Conservation (phyloP, 2,329 filamentous ascomycete genomes). For the Pleoardoris graminearum region DNA sequence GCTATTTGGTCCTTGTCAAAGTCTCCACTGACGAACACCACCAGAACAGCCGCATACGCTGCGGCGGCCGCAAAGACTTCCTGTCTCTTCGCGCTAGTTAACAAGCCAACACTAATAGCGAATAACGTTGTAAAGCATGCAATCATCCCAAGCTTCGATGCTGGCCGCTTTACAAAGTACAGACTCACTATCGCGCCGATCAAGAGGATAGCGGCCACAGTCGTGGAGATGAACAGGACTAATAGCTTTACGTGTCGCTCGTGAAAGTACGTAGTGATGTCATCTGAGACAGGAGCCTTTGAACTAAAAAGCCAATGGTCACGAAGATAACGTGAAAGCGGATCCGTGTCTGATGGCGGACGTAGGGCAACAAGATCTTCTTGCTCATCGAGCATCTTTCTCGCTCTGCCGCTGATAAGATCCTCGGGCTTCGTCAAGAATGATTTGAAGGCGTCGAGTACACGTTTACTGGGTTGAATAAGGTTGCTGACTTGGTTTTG, state of each 20-base stretch:
- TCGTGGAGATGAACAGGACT: slow-evolving; percentile 3
- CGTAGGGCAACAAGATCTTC: slow-evolving; percentile 5
- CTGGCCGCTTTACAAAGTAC: not conserved
- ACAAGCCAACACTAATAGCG: slow-evolving; percentile 14
- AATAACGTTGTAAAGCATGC: slow-evolving; percentile 18
- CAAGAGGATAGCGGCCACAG: slow-evolving; percentile 15
- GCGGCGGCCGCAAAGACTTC: slow-evolving; percentile 19
- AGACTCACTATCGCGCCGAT: slow-evolving; percentile 21
- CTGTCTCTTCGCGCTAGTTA: slow-evolving; percentile 16
- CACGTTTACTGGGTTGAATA: not conserved
- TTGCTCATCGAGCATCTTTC: slow-evolving; percentile 1
- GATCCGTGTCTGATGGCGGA: slow-evolving; percentile 2
- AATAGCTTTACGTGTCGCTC: not conserved
- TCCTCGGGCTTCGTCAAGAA: not conserved
- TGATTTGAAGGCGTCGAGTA: not conserved
- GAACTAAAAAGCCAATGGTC: slow-evolving; percentile 1
- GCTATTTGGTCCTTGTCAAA: not conserved
- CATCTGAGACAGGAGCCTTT: not conserved
- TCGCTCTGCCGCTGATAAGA: slow-evolving; percentile 2
- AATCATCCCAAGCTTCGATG: slow-evolving; percentile 11
- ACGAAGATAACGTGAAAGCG: slow-evolving; percentile 6
- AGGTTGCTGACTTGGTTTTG: not conserved
- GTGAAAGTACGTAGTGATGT: slow-evolving; percentile 1
- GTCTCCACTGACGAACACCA: slow-evolving; percentile 20
- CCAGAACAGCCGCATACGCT: slow-evolving; percentile 19